phyloP scores from a whole-genome alignment of 192 early-diverging fungal species.

The Entomortierella lignicola region DNA sequence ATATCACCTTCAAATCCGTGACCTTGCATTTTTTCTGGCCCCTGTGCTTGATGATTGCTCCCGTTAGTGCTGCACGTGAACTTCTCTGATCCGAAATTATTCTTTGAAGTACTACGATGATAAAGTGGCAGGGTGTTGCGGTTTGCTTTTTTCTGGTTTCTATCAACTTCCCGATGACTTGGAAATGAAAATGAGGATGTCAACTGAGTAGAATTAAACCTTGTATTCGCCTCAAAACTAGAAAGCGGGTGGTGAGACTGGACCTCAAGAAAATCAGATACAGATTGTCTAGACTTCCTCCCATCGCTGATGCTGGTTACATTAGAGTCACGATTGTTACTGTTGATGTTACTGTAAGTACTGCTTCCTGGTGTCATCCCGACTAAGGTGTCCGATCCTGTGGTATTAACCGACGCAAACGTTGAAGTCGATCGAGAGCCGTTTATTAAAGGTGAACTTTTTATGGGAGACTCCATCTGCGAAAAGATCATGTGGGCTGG shows the following conservation, averaged over 20 bases:
- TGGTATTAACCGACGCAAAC: slow-evolving; percentile 22
- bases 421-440: slow-evolving; percentile 20
- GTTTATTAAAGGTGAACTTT: neutral
- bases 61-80: slow-evolving; percentile 19
- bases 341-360: slow-evolving; percentile 29
- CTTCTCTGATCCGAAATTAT: slow-evolving; percentile 21
- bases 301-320: neutral
- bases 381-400: slow-evolving; percentile 2
- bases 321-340: slow-evolving; percentile 8
- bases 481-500: slow-evolving; percentile 1
- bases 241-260: slow-evolving; percentile 25
- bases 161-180: neutral
- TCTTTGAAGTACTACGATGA: neutral
- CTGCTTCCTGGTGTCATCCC: slow-evolving; percentile 10
- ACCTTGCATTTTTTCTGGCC: neutral
- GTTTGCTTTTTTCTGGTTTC: neutral
- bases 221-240: neutral
- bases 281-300: slow-evolving; percentile 17
- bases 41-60: neutral
- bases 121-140: neutral
- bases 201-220: neutral
- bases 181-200: neutral
- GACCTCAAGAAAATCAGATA: slow-evolving; percentile 13
- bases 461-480: neutral
- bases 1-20: neutral